Conservation (phyloP, 768 basidiomycete species). For the Candolleomyces aberdarensis region DNA sequence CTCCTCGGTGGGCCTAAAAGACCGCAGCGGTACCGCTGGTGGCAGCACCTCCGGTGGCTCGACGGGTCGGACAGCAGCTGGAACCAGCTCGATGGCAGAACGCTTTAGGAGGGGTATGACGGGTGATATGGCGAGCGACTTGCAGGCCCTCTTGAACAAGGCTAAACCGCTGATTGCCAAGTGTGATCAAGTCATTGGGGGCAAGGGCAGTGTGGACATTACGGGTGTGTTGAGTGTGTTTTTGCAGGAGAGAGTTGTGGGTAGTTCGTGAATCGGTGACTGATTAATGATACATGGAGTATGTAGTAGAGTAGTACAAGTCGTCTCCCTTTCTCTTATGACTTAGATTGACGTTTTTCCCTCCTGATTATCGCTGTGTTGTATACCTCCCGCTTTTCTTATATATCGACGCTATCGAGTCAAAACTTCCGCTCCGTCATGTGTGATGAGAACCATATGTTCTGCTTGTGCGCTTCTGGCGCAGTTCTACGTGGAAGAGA, state of each 20-base stretch:
- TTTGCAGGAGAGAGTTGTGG: constrained; percentile 57
- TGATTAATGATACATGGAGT: background rate
- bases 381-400: constrained; percentile 7
- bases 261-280: constrained; percentile 26
- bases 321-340: background rate
- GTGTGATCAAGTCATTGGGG: constrained; percentile 47
- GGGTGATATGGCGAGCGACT: constrained; percentile 72
- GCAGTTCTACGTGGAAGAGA: constrained; percentile 51
- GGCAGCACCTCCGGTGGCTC: constrained; percentile 20
- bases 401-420: constrained; percentile 37
- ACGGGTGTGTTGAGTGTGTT: constrained; percentile 60
- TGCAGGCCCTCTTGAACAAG: constrained; percentile 63
- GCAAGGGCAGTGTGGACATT: constrained; percentile 49
- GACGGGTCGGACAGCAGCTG: background rate
- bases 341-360: constrained; percentile 9
- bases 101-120: too few relatives aligned
- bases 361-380: constrained; percentile 3
- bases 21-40: constrained; percentile 38
- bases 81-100: constrained; percentile 55
- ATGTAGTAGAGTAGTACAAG: constrained; percentile 3
- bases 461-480: constrained; percentile 84
- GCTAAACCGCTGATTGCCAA: constrained; percentile 63
- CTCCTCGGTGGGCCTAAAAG: constrained; percentile 15
- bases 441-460: constrained; percentile 84
- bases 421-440: constrained; percentile 73